Conservation (phyloP, 768 basidiomycete genomes). For the Boletus edulis region DNA sequence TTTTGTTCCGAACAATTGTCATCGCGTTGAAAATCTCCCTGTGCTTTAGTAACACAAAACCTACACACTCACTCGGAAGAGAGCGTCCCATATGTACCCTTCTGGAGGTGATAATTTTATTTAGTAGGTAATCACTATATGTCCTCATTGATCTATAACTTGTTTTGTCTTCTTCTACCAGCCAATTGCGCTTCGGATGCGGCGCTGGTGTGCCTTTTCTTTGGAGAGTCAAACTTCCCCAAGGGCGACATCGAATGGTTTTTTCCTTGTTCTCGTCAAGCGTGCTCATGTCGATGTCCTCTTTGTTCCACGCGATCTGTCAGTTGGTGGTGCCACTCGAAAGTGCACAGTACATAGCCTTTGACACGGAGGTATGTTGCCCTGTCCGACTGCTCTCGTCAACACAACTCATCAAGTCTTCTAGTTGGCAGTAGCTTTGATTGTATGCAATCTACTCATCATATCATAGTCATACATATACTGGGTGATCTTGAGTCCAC, state of each 20-base stretch:
- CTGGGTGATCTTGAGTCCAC: not conserved
- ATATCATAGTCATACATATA: not conserved
- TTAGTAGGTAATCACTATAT: not conserved
- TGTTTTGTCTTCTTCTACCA: not conserved
- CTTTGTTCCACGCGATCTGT: not conserved
- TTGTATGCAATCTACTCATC: not conserved
- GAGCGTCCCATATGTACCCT: not conserved
- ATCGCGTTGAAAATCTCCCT: not conserved
- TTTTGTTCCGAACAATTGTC: not conserved
- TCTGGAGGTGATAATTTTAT: conserved; percentile 1
- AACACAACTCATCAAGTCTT: not conserved
- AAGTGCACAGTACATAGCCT: no score
- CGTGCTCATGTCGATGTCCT: conserved; percentile 1
- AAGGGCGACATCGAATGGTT: conserved; percentile 14
- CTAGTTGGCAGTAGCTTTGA: no score
- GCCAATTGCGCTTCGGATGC: conserved; percentile 4
- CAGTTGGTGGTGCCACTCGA: not conserved
- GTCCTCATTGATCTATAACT: no score
- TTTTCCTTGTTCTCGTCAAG: conserved; percentile 11
- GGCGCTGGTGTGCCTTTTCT: not conserved
- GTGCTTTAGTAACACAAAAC: not conserved
- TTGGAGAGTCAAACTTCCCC: conserved; percentile 4
- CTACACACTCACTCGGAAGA: no score
- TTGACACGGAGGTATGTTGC: no score
- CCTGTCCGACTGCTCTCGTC: no score